These are phyloP conservation scores for Phaeotremella skinneri DNA, from an alignment of 768 basidiomycete species.

Conservation along the genomic window DNA sequence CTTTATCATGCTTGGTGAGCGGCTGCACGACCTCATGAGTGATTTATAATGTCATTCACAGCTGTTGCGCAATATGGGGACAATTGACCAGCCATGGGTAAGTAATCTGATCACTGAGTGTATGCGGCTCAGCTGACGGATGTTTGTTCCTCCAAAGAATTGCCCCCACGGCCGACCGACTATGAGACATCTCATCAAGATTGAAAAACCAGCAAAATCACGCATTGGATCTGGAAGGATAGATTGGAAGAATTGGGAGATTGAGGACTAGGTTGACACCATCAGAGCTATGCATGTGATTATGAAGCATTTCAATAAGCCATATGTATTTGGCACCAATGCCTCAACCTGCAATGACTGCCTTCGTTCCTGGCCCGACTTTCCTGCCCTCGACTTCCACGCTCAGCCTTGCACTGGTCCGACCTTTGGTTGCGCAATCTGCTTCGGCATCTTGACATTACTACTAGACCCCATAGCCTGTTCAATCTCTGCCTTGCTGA, in stretches of 20 bases:
- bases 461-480: slow-evolving; percentile 36
- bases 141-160: slow-evolving; percentile 34
- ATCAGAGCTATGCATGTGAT: background rate
- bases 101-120: slow-evolving; percentile 10
- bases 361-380: background rate
- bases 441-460: slow-evolving; percentile 88
- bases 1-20: background rate
- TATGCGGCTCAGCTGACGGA: slow-evolving; percentile 14
- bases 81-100: slow-evolving; percentile 56
- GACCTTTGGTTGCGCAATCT: slow-evolving; percentile 50
- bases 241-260: slow-evolving; percentile 29
- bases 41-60: background rate
- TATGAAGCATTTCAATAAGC: too few relatives aligned
- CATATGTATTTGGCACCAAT: background rate
- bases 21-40: background rate
- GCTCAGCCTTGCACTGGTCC: slow-evolving; percentile 44
- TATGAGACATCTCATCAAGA: slow-evolving; percentile 52
- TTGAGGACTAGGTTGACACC: background rate
- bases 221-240: slow-evolving; percentile 16
- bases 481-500: slow-evolving; percentile 61
- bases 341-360: too few relatives aligned
- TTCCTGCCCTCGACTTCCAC: background rate
- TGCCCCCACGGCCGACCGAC: slow-evolving; percentile 54
- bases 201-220: slow-evolving; percentile 24
- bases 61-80: slow-evolving; percentile 53